Base-by-base conservation (phyloP, 2,329 filamentous ascomycete genomes). In the Fusarium pseudograminearum region DNA sequence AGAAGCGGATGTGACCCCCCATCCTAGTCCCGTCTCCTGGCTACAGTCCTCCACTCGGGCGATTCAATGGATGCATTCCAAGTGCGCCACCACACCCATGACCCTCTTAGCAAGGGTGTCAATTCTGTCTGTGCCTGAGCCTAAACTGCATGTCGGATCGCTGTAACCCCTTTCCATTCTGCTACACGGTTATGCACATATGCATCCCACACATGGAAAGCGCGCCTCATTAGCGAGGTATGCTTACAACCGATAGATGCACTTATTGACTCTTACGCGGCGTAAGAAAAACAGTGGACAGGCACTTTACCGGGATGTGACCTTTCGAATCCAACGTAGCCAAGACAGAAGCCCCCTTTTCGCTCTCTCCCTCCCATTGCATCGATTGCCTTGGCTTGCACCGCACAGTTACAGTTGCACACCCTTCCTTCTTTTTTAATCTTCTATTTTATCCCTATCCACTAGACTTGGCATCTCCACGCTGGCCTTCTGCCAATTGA, bases 41-140 rank as follows among this genome's bases (percentile, higher is more conserved):
- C 22, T 52, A 52, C 34, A 60, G 45, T 65, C 54, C 24, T 65
- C 61, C 62, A 60, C 62, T 65, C 31, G 61, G 61, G 36, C 65
- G 51, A 69, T 69, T 70, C 61, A 18, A 69, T 61, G 62, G 54
- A 51, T 54, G 61, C 38, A 42, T 61, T 66, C 55, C 50, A 69
- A 69, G 48, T 63, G 48, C 66, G 66, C 66, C 66, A 69, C 51
- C 38, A 31, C 34, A 54, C 30, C 67, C 55, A 57, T 54, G 45
- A 52, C 40, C 59, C 45, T 47, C 60, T 61, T 65, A 42, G 40
- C 57, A 46, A 47, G 67, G 67, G 50, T 58, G 16, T 5, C 30
- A 26, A 38, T 9, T n/a, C n/a, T 51, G 34, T 36, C 33, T 52
- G 33, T 40, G 53, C 41, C 33, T 52, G 54, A 50, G 36, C 12